phyloP scores from a whole-genome alignment of 176 grass and related monocot genomes.

The Musa itinerans region DNA sequence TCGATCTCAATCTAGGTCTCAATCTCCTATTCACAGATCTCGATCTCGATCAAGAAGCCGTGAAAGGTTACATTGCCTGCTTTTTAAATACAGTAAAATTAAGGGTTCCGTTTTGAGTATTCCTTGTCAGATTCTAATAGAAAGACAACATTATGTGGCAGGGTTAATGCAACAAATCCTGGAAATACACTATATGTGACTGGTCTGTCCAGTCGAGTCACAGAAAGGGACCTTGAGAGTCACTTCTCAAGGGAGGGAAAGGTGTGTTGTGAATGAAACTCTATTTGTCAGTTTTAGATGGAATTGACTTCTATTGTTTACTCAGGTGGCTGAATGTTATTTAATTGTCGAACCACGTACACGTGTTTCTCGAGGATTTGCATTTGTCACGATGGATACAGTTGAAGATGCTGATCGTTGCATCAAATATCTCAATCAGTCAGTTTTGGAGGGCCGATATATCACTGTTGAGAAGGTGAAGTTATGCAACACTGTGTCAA shows the following conservation, averaged over 20 bases:
- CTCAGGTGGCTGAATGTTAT: conserved; percentile 4
- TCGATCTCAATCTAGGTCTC: conserved; percentile 18
- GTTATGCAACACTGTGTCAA: neutral
- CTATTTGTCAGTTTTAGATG: neutral
- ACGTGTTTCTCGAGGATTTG: conserved; percentile 5
- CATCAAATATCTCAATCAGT: conserved; percentile 14
- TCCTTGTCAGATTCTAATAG: neutral
- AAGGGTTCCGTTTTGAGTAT: neutral
- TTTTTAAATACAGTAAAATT: conserved; percentile 1
- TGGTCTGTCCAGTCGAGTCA: conserved; percentile 31
- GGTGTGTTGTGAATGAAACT: neutral
- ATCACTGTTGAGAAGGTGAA: conserved; percentile 15
- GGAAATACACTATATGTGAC: conserved; percentile 44
- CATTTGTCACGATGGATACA: conserved; percentile 11
- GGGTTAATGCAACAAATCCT: conserved; percentile 21
- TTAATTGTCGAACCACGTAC: conserved; percentile 14
- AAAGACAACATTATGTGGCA: conserved; percentile 7
- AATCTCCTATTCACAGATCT: conserved; percentile 9
- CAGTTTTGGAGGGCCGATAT: conserved; percentile 15
- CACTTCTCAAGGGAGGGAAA: conserved; percentile 36
- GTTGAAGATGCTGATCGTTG: conserved; percentile 2
- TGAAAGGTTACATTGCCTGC: conserved; percentile 1
- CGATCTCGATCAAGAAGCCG: conserved; percentile 14
- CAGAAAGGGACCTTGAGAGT: conserved; percentile 25
- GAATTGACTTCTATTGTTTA: neutral